Percentiles rank a stretch among this genome's conserved stretches.
Evolutionary conservation across 2,329 filamentous ascomycete genomes (phyloP).

Genomic region (Cladobotryum mycophilum): DNA sequence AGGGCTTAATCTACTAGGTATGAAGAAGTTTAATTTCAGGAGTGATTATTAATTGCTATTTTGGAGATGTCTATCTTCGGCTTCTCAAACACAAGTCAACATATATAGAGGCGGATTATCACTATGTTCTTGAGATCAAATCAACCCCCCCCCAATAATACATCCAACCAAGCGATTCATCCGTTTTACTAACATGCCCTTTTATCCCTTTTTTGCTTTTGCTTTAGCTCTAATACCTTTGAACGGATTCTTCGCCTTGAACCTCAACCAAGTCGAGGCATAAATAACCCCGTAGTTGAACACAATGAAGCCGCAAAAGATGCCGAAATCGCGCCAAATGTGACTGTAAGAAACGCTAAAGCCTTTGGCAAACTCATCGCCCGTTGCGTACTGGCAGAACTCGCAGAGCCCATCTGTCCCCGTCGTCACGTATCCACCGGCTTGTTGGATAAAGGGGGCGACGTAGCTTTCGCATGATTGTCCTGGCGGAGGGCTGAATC

Average conservation of each 20-base stretch:
- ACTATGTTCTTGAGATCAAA: too few species aligned
- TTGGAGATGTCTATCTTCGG: too few species aligned
- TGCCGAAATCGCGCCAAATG: conserved; percentile 61
- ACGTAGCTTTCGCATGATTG: conserved; percentile 57
- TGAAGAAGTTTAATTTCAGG: too few species aligned
- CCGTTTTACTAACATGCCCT: too few species aligned
- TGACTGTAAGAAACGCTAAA: conserved; percentile 57
- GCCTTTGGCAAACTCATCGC: conserved; percentile 51
- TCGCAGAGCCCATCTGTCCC: conserved; percentile 53
- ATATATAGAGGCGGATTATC: too few species aligned
- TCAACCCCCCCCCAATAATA: too few species aligned
- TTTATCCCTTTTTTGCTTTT: too few species aligned
- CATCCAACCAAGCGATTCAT: too few species aligned
- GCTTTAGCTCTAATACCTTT: conserved; percentile 23
- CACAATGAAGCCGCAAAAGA: conserved; percentile 56
- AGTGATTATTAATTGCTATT: too few species aligned
- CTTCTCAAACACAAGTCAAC: too few species aligned
- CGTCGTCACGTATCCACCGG: conserved; percentile 55
- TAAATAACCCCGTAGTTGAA: conserved; percentile 52
- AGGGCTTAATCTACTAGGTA: too few species aligned
- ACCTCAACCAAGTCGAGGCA: conserved; percentile 33
- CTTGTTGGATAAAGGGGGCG: conserved; percentile 41
- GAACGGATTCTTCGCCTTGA: conserved; percentile 33
- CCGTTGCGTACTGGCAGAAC: conserved; percentile 56
- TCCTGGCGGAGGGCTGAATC: conserved; percentile 52